Conservation (phyloP, 495 filamentous ascomycete species). For the Neohortaea acidophila region DNA sequence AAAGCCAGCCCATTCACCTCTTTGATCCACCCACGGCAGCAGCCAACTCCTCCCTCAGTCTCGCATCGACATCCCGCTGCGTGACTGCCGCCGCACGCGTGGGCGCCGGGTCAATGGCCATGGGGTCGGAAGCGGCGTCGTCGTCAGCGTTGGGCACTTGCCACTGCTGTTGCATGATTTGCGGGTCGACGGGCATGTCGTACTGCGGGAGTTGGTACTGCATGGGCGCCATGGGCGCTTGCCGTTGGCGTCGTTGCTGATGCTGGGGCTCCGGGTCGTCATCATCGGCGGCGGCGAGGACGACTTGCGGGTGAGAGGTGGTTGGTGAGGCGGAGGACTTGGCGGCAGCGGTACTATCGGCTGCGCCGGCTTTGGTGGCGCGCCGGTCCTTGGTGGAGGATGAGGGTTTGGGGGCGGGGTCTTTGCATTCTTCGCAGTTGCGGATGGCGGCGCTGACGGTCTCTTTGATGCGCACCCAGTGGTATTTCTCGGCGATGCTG, state of each 20-base stretch:
- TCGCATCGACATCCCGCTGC: background rate
- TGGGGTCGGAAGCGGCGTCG: background rate
- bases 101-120: constrained; percentile 3
- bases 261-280: constrained; percentile 1
- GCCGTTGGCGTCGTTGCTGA: constrained; percentile 2
- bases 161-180: constrained; percentile 12
- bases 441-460: constrained; percentile 89
- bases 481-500: constrained; percentile 81
- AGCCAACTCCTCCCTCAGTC: constrained; percentile 7
- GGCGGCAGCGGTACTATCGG: no score
- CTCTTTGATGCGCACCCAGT: constrained; percentile 98
- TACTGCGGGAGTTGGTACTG: constrained; percentile 5
- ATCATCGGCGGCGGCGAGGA: constrained; percentile 1
- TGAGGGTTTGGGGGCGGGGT: constrained; percentile 4
- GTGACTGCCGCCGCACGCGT: background rate
- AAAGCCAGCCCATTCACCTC: no score
- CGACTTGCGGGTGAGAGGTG: no score
- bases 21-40: no score
- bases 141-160: background rate
- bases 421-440: constrained; percentile 63
- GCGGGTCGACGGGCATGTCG: constrained; percentile 18
- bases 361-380: no score
- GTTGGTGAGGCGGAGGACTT: no score
- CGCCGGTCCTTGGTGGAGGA: background rate
- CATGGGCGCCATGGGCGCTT: constrained; percentile 14